These are phyloP conservation scores for Verbascum thapsus DNA, from an alignment of 257 asterid species.

Conservation along the genomic window DNA sequence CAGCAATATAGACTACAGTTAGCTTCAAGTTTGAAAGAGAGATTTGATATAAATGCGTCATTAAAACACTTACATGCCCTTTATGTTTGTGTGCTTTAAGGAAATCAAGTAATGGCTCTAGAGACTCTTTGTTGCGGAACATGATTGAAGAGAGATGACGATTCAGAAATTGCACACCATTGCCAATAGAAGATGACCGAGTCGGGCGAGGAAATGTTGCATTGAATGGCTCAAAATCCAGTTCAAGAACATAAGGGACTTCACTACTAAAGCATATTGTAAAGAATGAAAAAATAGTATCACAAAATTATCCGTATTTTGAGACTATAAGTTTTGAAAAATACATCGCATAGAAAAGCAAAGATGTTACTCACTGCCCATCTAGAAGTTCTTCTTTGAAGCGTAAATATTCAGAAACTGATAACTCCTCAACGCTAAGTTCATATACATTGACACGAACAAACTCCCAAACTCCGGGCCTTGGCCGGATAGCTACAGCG, in stretches of 20 bases:
- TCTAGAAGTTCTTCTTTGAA: conserved; percentile 91
- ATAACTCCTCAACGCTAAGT: conserved; percentile 86
- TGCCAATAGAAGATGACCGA: conserved; percentile 88
- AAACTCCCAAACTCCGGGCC: conserved; percentile 99
- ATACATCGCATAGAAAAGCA: conserved; percentile 1
- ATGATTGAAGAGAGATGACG: conserved; percentile 94
- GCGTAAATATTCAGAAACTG: conserved; percentile 74
- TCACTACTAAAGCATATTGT: conserved; percentile 45
- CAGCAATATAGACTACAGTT: conserved; percentile 5
- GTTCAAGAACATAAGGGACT: conserved; percentile 71
- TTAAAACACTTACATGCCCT: conserved; percentile 69
- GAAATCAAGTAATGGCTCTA: conserved; percentile 90
- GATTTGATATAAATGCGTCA: not conserved
- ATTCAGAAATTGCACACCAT: conserved; percentile 96
- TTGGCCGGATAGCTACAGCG: conserved; percentile 88
- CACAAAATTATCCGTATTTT: not conserved
- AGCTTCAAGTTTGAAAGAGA: conserved; percentile 14
- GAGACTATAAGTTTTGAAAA: conserved; percentile 9
- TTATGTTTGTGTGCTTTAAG: conserved; percentile 79
- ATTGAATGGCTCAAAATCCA: conserved; percentile 97
- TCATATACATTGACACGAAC: conserved; percentile 90
- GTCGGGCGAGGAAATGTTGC: conserved; percentile 89
- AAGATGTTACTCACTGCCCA: conserved; percentile 66
- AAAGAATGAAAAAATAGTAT: conserved; percentile 19
- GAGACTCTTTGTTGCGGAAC: conserved; percentile 85